phyloP scores from a whole-genome alignment of 768 basidiomycete genomes.

The Leucosporidium creatinivorum region DNA sequence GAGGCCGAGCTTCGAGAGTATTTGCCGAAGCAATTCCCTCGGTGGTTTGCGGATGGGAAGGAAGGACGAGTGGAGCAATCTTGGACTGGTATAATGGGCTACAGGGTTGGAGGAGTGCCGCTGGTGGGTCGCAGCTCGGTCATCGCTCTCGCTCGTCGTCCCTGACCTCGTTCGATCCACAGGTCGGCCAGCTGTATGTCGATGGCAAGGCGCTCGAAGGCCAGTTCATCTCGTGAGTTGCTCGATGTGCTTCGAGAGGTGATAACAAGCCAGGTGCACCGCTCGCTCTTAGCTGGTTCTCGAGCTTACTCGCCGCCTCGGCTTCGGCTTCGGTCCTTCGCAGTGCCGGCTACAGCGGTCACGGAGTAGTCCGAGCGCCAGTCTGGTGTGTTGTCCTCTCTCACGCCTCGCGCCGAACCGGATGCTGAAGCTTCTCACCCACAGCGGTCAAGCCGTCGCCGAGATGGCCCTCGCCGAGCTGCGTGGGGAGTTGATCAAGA shows the following conservation, averaged over 20 bases:
- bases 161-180: not conserved
- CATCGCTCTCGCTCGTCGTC: not conserved
- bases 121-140: constrained; percentile 1
- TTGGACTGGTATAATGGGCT: constrained; percentile 86
- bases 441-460: not conserved
- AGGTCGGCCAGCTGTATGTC: constrained; percentile 27
- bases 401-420: too few species aligned
- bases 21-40: constrained; percentile 48
- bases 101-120: constrained; percentile 48
- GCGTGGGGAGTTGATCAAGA: not conserved
- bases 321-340: too few species aligned
- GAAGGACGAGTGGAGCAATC: constrained; percentile 61
- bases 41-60: constrained; percentile 36
- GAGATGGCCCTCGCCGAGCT: not conserved
- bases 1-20: constrained; percentile 54
- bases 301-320: too few species aligned
- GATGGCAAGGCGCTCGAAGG: constrained; percentile 10
- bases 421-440: too few species aligned
- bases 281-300: too few species aligned
- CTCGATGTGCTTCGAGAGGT: not conserved
- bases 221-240: constrained; percentile 19
- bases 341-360: constrained; percentile 24
- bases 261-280: not conserved
- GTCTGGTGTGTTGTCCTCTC: constrained; percentile 9
- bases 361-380: constrained; percentile 30